phyloP scores from a whole-genome alignment of 2,329 filamentous ascomycete species.

The Phialemoniopsis sp. region DNA sequence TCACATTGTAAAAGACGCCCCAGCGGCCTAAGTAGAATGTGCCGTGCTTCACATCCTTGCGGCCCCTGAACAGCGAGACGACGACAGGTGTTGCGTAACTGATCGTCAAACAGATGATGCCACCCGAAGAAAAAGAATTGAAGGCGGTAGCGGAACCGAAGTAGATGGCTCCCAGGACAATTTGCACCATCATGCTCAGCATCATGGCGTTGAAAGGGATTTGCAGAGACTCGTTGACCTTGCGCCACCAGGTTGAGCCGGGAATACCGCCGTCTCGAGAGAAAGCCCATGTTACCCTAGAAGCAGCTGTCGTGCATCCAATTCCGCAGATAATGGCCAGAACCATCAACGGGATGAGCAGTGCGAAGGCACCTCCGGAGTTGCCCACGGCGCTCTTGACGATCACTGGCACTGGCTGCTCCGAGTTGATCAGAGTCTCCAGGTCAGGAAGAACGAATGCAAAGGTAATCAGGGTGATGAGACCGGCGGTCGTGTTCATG shows the following conservation, averaged over 20 bases:
- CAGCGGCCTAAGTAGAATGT: slow-evolving; percentile 29
- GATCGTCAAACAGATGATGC: slow-evolving; percentile 37
- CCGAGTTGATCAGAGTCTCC: slow-evolving; percentile 29
- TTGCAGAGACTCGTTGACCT: slow-evolving; percentile 57
- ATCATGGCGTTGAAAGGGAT: slow-evolving; percentile 64
- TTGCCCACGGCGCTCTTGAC: slow-evolving; percentile 9
- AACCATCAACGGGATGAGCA: slow-evolving; percentile 62
- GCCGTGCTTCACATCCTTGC: slow-evolving; percentile 31
- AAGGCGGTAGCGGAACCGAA: slow-evolving; percentile 38
- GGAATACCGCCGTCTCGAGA: slow-evolving; percentile 67
- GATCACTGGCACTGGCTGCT: too few species aligned
- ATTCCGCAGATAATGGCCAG: slow-evolving; percentile 64
- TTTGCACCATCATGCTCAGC: slow-evolving; percentile 24
- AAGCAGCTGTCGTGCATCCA: slow-evolving; percentile 65
- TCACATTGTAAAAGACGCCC: slow-evolving; percentile 27
- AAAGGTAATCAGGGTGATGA: slow-evolving; percentile 65
- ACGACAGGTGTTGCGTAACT: slow-evolving; percentile 40
- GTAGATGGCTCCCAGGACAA: slow-evolving; percentile 35
- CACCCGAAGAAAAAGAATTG: slow-evolving; percentile 32
- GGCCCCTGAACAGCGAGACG: slow-evolving; percentile 34
- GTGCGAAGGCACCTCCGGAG: slow-evolving; percentile 55
- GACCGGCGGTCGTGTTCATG: slow-evolving; percentile 62
- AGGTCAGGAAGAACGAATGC: slow-evolving; percentile 67
- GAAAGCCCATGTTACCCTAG: slow-evolving; percentile 66
- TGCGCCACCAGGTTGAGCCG: slow-evolving; percentile 55